A percentile compares a stretch with the other conserved stretches of the same genome.
Conservation (phyloP, 352 stramenopile genomes). For the Phytophthora syringae region DNA sequence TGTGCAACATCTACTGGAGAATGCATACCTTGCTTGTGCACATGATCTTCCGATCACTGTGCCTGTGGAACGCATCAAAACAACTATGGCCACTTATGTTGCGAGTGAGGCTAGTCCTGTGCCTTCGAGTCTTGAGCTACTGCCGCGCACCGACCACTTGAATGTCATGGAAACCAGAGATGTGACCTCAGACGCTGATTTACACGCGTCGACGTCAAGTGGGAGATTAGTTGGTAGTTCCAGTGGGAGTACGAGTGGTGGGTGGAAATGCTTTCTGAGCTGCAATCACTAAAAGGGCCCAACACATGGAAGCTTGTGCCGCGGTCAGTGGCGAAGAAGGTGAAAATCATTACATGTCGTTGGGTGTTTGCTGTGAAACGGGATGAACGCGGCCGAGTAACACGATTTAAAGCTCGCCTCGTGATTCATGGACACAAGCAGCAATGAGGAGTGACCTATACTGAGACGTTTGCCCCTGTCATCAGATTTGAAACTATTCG, state of each 20-base stretch:
- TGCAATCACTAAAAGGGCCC: background rate
- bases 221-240: no score
- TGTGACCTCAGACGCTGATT: no score
- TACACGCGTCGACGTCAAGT: no score
- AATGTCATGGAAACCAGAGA: no score
- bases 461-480: constrained; percentile 13
- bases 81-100: constrained; percentile 2
- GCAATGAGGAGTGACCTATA: constrained; percentile 13
- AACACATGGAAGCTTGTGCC: constrained; percentile 1
- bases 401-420: no score
- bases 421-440: constrained; percentile 21
- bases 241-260: background rate
- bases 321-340: background rate
- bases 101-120: no score
- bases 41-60: background rate
- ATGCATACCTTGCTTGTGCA: background rate
- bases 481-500: constrained; percentile 12
- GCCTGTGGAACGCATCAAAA: background rate
- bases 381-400: constrained; percentile 3
- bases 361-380: constrained; percentile 14
- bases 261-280: background rate
- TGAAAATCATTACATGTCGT: background rate
- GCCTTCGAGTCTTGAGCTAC: no score
- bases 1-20: constrained; percentile 10
- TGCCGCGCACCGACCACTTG: no score